Evolutionary conservation across 352 stramenopile species (phyloP), one percentile per base, ranked within the genome.

Genomic region (Globisporangium nodosum): DNA sequence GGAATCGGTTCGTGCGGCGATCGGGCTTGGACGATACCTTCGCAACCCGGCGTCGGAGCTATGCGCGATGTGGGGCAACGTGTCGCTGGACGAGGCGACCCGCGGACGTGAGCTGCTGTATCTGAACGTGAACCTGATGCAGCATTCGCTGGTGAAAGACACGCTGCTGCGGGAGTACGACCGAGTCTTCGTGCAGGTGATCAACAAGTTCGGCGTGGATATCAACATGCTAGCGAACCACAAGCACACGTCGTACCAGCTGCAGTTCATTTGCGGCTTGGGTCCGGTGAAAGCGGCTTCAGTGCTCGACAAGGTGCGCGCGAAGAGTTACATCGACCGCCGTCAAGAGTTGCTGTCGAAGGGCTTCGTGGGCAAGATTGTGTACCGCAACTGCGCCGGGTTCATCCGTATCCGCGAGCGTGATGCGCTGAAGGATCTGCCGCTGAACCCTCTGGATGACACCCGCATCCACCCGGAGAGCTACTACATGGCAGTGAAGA

Each of bases 401-500:
- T 94, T 96, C 60, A 69, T 96, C 42, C 87, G 87, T 24, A 96
- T 96, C 56, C 85, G 87, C 31, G 87, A 96, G 58, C 85, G 85
- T 24, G 85, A 94, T 60, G 79, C 83, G 0, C 63, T 96, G 49
- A 88, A 90, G 47, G 87, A 96, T 62, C 67, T 85, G 21, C 85
- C 85, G 13, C 64, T 96, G 24, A 94, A 96, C 63, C 85, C 87
- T 24, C 63, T 96, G 15, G 87, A 96, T 61, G 87, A 96, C 52
- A 96, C 87, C 0, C 72, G 87, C 42, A 94, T 96, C 52, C 87
- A 96, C 50, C 87, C 87, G 3, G 87, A 96, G 61, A 96, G 87
- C 43, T 96, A 96, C 63, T 96, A 93, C 63, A 96, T 96, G 87
- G 87, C 87, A 12, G 87, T 96, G 20, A 94, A 94, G 54, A 96